Percentiles rank a stretch among this genome's conserved stretches.
Conservation (phyloP, 2,329 filamentous ascomycete genomes). For the Intubia oerlemansii region DNA sequence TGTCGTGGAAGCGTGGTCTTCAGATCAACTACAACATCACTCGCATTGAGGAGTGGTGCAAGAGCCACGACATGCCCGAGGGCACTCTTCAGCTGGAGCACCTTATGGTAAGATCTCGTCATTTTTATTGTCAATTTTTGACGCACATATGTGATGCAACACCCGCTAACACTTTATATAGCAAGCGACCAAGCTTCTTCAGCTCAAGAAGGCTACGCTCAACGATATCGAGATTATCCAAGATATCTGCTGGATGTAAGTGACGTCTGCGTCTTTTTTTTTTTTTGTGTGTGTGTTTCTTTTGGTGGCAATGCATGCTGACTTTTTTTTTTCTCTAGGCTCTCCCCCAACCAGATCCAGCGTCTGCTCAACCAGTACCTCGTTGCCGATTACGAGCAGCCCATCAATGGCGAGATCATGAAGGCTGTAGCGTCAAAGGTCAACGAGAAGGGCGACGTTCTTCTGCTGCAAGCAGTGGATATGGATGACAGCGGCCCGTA, state of each 20-base stretch:
- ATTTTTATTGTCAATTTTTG: no score
- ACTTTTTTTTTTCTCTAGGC: no score
- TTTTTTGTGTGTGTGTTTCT: no score
- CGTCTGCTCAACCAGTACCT: conserved; percentile 97
- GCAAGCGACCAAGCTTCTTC: conserved; percentile 95
- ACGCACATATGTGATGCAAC: neutral
- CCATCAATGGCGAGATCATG: conserved; percentile 99
- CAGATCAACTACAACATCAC: conserved; percentile 99
- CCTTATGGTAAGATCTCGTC: conserved; percentile 81
- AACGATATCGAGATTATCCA: conserved; percentile 99
- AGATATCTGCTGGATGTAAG: conserved; percentile 99
- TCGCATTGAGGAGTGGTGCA: conserved; percentile 98
- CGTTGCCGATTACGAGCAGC: conserved; percentile 96
- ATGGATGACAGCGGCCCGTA: conserved; percentile 99
- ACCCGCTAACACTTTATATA: conserved; percentile 13
- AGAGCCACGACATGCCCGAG: conserved; percentile 98
- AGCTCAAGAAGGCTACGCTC: conserved; percentile 95
- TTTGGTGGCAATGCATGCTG: no score
- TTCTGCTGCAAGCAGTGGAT: conserved; percentile 83
- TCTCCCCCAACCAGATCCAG: conserved; percentile 96
- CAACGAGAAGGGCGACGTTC: conserved; percentile 93
- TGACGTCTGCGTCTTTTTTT: conserved; percentile 9
- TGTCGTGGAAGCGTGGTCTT: conserved; percentile 96
- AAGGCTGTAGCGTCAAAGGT: conserved; percentile 94
- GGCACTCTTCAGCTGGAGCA: conserved; percentile 94